Conservation (phyloP, 1,284 basidiomycete species). For the Ceratobasidium sp. region DNA sequence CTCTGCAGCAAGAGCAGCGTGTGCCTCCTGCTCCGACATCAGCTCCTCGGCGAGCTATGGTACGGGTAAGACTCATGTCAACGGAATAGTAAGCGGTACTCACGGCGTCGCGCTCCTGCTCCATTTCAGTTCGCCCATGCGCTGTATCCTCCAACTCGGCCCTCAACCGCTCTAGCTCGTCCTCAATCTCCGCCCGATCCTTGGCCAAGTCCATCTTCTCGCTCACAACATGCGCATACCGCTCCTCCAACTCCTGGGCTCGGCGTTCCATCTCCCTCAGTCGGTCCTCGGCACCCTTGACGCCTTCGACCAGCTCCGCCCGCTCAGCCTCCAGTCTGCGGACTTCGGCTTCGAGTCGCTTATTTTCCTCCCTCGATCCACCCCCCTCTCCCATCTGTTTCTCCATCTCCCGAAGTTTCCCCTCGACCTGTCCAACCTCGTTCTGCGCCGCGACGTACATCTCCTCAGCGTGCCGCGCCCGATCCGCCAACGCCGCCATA, state of each 20-base stretch:
- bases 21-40: conserved; percentile 21
- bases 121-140: conserved; percentile 20
- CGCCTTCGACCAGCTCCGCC: conserved; percentile 16
- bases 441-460: conserved; percentile 33
- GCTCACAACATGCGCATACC: conserved; percentile 24
- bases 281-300: conserved; percentile 20
- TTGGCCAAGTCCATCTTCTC: conserved; percentile 19
- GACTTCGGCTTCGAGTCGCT: not conserved
- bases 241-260: conserved; percentile 22
- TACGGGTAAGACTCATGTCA: not conserved
- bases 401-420: conserved; percentile 1
- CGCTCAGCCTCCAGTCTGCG: conserved; percentile 10
- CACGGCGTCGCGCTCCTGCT: conserved; percentile 32
- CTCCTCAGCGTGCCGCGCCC: conserved; percentile 37
- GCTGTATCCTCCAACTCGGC: conserved; percentile 21
- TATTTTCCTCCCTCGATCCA: not conserved
- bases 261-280: conserved; percentile 24
- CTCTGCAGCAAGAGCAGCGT: conserved; percentile 3
- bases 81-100: not conserved
- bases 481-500: conserved; percentile 34
- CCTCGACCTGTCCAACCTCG: not conserved
- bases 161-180: conserved; percentile 33
- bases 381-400: not conserved
- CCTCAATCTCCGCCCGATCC: conserved; percentile 41
- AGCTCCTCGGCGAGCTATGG: conserved; percentile 24